Evolutionary conservation across 2,329 filamentous ascomycete genomes (phyloP).

Genomic region (Alternaria sp.): DNA sequence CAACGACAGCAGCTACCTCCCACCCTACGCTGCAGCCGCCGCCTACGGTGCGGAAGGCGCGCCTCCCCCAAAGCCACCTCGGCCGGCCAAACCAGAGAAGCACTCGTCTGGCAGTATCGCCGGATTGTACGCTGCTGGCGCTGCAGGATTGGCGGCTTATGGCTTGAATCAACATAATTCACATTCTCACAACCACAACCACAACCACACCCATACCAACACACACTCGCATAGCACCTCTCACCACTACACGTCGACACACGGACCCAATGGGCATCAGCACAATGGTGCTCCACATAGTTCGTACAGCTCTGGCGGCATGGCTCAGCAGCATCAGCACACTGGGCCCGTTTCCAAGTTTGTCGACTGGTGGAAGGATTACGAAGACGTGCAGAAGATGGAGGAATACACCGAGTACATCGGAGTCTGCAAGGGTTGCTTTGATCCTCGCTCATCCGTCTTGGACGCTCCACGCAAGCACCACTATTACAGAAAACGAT

Average conservation of each 20-base stretch:
- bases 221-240: conserved; percentile 20
- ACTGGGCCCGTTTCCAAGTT: conserved; percentile 64
- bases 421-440: conserved; percentile 71
- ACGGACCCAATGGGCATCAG: conserved; percentile 37
- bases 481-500: conserved; percentile 59
- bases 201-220: conserved; percentile 43
- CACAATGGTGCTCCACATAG: conserved; percentile 29
- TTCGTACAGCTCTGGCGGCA: conserved; percentile 42
- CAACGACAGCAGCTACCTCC: conserved; percentile 43
- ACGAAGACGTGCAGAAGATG: conserved; percentile 70
- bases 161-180: conserved; percentile 53
- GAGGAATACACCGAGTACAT: conserved; percentile 74
- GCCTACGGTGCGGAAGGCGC: conserved; percentile 24
- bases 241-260: conserved; percentile 39
- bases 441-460: conserved; percentile 66
- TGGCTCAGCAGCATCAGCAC: conserved; percentile 61
- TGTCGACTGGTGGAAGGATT: conserved; percentile 68
- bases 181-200: conserved; percentile 18
- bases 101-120: conserved; percentile 53
- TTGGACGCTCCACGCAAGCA: conserved; percentile 68
- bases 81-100: conserved; percentile 53
- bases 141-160: conserved; percentile 58
- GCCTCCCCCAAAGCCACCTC: conserved; percentile 45
- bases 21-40: conserved; percentile 36
- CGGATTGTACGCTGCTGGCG: conserved; percentile 57